Evolutionary conservation across 2,329 filamentous ascomycete species (phyloP).

Genomic region (Penicillium rolfsii): DNA sequence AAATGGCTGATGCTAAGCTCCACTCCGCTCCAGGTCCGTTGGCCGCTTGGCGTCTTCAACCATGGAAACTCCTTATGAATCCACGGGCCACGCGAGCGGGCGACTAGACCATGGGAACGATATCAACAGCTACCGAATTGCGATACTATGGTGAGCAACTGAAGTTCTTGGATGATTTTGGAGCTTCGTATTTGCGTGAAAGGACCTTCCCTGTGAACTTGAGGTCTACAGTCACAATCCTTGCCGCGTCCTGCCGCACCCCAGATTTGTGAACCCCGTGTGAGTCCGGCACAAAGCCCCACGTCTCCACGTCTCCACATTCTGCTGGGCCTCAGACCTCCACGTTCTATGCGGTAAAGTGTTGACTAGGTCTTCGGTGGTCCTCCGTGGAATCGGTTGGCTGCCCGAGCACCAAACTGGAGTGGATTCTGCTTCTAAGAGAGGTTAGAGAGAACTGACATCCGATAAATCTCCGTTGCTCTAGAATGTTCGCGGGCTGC

Average conservation of each 20-base stretch:
- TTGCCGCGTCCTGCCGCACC: background rate
- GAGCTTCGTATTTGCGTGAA: background rate
- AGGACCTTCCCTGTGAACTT: background rate
- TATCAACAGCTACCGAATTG: background rate
- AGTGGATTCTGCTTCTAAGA: background rate
- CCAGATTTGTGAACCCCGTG: conserved; percentile 1
- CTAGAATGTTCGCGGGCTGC: background rate
- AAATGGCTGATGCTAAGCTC: conserved; percentile 5
- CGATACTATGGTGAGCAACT: background rate
- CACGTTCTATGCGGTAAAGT: background rate
- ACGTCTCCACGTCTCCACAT: conserved; percentile 8
- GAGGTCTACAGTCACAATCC: background rate
- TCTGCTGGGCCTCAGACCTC: background rate
- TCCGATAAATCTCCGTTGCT: conserved; percentile 13
- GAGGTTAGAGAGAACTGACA: background rate
- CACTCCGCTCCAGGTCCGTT: background rate
- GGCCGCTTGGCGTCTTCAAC: background rate
- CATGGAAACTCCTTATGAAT: background rate
- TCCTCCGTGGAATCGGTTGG: background rate
- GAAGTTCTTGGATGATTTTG: background rate
- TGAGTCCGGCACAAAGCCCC: conserved; percentile 7
- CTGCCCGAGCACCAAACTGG: background rate
- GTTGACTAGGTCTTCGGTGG: background rate
- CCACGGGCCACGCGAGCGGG: background rate
- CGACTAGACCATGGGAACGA: background rate